Evolutionary conservation across 495 filamentous ascomycete genomes (phyloP), one percentile per base, ranked within the genome.

Genomic region (Xylaria scruposa): DNA sequence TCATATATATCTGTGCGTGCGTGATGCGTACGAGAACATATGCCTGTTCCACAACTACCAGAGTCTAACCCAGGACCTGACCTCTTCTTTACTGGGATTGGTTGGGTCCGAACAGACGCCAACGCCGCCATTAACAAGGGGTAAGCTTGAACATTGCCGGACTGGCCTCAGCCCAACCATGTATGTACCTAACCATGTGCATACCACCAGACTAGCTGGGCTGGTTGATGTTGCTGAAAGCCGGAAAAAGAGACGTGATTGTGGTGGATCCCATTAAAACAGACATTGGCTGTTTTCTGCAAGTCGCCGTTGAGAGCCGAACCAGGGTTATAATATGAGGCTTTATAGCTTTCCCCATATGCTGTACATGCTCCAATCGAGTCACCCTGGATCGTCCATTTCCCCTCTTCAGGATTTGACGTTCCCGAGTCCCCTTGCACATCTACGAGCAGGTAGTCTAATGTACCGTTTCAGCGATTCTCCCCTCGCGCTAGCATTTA

Each of bases 211-310:
- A 67, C n/a, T 26, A 33, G 47, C 65, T 54, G 31, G 65, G 31
- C 36, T 54, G 63, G 63, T 33, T 67, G 31, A 31, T 19, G 29
- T 53, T 21, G 47, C 47, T 67, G 44, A n/a, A 12, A 53, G 44
- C 63, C 29, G 54, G 33, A 59, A 44, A 44, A 44, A 67, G 51
- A 47, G 42, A 74, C 72, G 62, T 71, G 73, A 29, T 69, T 66
- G 68, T 47, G 68, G 68, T 73, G 73, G 75, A 73, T 61, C 75
- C 73, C 66, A 63, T 69, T 67, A 71, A 77, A 62, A 72, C 65
- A 71, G 68, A 76, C 73, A 73, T 77, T 77, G 74, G 77, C 69
- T 77, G 73, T 77, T 72, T 75, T 74, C 76, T 79, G 77, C 77
- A 79, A 58, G 68, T 70, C 72, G 74, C 77, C 77, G 77, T 77